phyloP scores from a whole-genome alignment of 139 green algal genomes.

The Ettlia oleoabundans region DNA sequence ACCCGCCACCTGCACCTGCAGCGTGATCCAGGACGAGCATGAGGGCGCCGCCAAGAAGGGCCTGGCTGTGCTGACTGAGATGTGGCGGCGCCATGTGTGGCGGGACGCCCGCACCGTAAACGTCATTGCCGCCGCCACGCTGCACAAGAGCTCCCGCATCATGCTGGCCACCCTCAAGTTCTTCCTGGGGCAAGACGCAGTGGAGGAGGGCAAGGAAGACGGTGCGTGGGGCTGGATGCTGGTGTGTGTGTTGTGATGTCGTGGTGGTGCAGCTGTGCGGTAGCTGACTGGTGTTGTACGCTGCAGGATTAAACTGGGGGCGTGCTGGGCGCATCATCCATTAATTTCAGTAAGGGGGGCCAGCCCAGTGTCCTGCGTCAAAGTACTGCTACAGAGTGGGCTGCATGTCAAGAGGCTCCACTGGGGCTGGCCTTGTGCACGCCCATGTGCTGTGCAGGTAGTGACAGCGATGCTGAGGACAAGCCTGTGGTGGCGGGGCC shows the following conservation, averaged over 20 bases:
- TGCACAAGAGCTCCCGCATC: conserved; percentile 77
- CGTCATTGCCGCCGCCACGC: conserved; percentile 51
- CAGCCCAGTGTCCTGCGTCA: not conserved
- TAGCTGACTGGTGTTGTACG: too few relatives aligned
- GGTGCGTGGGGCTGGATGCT: not conserved
- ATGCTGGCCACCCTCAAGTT: conserved; percentile 96
- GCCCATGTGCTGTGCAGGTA: not conserved
- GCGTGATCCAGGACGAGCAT: conserved; percentile 79
- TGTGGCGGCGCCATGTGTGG: conserved; percentile 96
- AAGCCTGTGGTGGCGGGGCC: conserved; percentile 28
- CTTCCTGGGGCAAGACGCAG: conserved; percentile 91
- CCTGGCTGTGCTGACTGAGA: conserved; percentile 91
- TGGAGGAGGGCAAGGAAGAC: conserved; percentile 67
- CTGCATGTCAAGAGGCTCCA: too few relatives aligned
- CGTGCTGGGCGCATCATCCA: not conserved
- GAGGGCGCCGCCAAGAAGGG: conserved; percentile 89
- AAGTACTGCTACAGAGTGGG: too few relatives aligned
- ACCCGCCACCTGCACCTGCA: not conserved
- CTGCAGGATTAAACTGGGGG: too few relatives aligned
- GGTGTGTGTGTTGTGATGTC: too few relatives aligned
- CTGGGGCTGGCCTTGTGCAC: not conserved
- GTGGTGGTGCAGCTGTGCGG: too few relatives aligned
- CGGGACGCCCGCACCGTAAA: conserved; percentile 83
- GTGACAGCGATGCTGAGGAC: conserved; percentile 43
- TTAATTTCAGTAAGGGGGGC: too few relatives aligned